Evolutionary conservation across 2,329 filamentous ascomycete genomes (phyloP).

Genomic region (Akanthomyces dipterigenus): DNA sequence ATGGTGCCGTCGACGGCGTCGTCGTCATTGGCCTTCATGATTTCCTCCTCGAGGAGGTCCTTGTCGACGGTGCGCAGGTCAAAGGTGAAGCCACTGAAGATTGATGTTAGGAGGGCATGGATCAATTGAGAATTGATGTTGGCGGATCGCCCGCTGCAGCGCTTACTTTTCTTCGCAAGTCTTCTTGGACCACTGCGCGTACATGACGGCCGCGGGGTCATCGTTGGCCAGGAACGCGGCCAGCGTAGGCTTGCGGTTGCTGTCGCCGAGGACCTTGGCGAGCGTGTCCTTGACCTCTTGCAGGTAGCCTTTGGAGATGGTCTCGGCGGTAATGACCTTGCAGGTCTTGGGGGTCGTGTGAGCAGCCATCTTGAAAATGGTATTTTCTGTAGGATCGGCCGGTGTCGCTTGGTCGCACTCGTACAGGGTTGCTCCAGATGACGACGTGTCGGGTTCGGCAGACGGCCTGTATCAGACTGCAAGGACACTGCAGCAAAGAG

Average conservation of each 20-base stretch:
- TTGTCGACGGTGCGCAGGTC: slow-evolving; percentile 77
- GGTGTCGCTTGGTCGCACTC: background rate
- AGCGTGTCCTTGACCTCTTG: slow-evolving; percentile 72
- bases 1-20: slow-evolving; percentile 77
- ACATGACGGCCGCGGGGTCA: slow-evolving; percentile 85
- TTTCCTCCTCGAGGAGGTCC: slow-evolving; percentile 82
- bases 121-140: too few relatives aligned
- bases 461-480: background rate
- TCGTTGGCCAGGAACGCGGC: slow-evolving; percentile 89
- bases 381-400: background rate
- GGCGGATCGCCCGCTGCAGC: too few relatives aligned
- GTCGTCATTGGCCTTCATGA: slow-evolving; percentile 79
- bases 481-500: background rate
- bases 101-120: background rate
- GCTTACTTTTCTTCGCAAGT: slow-evolving; percentile 92
- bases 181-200: slow-evolving; percentile 96
- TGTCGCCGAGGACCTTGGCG: slow-evolving; percentile 56
- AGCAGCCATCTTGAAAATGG: background rate
- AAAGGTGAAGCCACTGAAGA: slow-evolving; percentile 77
- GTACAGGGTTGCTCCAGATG: background rate
- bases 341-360: slow-evolving; percentile 51
- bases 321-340: slow-evolving; percentile 87
- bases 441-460: background rate
- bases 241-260: slow-evolving; percentile 59
- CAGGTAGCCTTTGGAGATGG: slow-evolving; percentile 76